Base-by-base conservation (phyloP, 768 basidiomycete genomes). In the Clathrus columnatus region DNA sequence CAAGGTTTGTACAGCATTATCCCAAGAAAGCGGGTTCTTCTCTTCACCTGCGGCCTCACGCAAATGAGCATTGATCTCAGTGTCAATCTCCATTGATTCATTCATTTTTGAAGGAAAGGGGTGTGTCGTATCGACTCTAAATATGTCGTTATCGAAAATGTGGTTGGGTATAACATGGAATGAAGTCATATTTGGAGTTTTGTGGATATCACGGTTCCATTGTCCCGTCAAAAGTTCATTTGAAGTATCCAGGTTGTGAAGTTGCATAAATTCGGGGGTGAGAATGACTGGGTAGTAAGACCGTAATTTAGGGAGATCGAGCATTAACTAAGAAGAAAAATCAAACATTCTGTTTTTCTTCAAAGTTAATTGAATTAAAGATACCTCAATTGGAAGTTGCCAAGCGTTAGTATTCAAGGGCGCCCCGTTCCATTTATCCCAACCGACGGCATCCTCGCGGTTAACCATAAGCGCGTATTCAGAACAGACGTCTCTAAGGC, bases 381-480 rank as follows among this genome's bases (percentile, higher is more conserved):
- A 17, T 32, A 62, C 58, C 47, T 59, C 58, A 21, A 60, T 62
- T 6, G 64, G 65, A 28, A 65, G 58, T 21, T 59, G 57, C 60
- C 59, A 66, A 11, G 61, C 65, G 61, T 65, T 64, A 51, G 63
- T 59, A 47, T 63, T 62, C 10, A 64, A 56, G 6, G 75, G 72
- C 5, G 71, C 59, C 5, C 67, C 57, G 3, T 70, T 64, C 75
- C 76, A 77, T 55, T 75, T 73, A 30, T 70, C 65, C 45, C 65
- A 72, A 26, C 69, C 64, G 57, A 75, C 62, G 8, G 69, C 75
- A 48, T 77, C 73, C 41, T 71, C 69, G 46, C 75, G 68, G 60
- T 76, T 75, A 28, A 77, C 65, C 72, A 75, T 76, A 29, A 66
- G 62, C 0, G 69, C 65, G 53, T 71, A 73, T n/a, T 73, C 67